These are phyloP conservation scores for Cordyceps tenuipes DNA, from an alignment of 2,329 filamentous ascomycete species.

Conservation along the genomic window DNA sequence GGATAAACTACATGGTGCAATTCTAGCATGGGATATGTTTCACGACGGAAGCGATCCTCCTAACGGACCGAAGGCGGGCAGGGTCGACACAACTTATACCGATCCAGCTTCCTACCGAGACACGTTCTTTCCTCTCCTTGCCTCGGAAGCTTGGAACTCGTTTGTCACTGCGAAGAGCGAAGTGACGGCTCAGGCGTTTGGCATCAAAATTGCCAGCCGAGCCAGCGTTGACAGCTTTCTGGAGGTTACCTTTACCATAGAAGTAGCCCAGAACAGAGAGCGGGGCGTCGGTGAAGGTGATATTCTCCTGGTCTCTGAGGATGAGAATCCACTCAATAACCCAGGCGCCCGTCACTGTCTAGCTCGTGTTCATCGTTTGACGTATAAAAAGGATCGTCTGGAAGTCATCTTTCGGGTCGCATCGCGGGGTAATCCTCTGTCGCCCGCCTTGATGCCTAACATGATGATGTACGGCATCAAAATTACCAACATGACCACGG, in stretches of 20 bases:
- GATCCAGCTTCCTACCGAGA: slow-evolving; percentile 73
- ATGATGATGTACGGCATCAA: slow-evolving; percentile 66
- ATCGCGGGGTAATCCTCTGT: slow-evolving; percentile 53
- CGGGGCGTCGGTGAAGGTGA: slow-evolving; percentile 73
- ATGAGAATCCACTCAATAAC: slow-evolving; percentile 59
- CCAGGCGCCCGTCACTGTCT: slow-evolving; percentile 69
- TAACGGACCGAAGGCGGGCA: slow-evolving; percentile 60
- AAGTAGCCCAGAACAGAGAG: slow-evolving; percentile 60
- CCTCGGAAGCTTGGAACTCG: slow-evolving; percentile 91
- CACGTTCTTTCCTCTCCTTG: slow-evolving; percentile 82
- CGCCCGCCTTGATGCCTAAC: slow-evolving; percentile 58
- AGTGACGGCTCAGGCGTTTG: slow-evolving; percentile 68
- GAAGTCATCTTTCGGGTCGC: slow-evolving; percentile 84
- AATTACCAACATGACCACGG: slow-evolving; percentile 85
- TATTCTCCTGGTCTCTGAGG: slow-evolving; percentile 75
- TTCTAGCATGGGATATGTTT: slow-evolving; percentile 93
- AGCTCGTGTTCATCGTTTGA: slow-evolving; percentile 72
- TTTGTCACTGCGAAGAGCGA: slow-evolving; percentile 89
- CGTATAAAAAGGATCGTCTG: slow-evolving; percentile 69
- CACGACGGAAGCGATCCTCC: slow-evolving; percentile 82
- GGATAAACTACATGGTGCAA: slow-evolving; percentile 71
- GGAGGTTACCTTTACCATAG: slow-evolving; percentile 80
- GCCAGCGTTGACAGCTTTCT: slow-evolving; percentile 88
- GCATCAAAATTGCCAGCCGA: slow-evolving; percentile 79
- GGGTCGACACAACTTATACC: slow-evolving; percentile 69